Conservation (phyloP, 768 basidiomycete species). For the Coprinopsis marcescibilis region DNA sequence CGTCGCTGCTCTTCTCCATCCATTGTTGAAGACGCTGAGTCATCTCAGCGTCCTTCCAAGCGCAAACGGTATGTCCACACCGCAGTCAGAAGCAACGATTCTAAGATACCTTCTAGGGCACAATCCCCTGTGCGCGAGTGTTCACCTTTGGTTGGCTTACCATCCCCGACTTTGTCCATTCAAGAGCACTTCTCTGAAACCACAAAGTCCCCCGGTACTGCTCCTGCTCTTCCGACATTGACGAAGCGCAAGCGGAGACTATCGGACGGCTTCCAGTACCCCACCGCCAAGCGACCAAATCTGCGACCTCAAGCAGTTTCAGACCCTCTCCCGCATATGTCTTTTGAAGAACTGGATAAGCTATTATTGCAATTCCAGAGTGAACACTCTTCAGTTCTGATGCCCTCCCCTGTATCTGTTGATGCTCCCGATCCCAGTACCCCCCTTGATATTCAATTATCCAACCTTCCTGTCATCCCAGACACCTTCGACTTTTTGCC, state of each 20-base stretch:
- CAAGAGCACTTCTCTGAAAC: too few relatives aligned
- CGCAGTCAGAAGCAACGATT: too few relatives aligned
- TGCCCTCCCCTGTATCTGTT: not conserved
- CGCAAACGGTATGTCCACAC: too few relatives aligned
- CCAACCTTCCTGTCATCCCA: not conserved
- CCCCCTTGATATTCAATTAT: not conserved
- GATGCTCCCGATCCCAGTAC: not conserved
- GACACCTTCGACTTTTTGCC: not conserved
- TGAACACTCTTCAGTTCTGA: not conserved
- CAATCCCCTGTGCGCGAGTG: too few relatives aligned
- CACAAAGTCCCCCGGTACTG: not conserved
- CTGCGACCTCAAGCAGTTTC: not conserved
- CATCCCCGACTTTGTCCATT: too few relatives aligned
- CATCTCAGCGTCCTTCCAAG: too few relatives aligned
- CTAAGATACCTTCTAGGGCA: too few relatives aligned
- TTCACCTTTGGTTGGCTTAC: too few relatives aligned
- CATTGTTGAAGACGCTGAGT: too few relatives aligned
- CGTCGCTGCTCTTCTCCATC: too few relatives aligned
- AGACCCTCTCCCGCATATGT: not conserved
- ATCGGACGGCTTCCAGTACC: constrained; percentile 3
- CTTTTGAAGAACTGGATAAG: too few relatives aligned
- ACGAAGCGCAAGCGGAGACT: not conserved
- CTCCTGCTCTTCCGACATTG: not conserved
- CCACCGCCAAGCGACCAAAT: not conserved
- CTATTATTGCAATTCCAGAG: not conserved